phyloP scores from a whole-genome alignment of 1,139 yeast genomes.

The Yamadazyma siamensis region DNA sequence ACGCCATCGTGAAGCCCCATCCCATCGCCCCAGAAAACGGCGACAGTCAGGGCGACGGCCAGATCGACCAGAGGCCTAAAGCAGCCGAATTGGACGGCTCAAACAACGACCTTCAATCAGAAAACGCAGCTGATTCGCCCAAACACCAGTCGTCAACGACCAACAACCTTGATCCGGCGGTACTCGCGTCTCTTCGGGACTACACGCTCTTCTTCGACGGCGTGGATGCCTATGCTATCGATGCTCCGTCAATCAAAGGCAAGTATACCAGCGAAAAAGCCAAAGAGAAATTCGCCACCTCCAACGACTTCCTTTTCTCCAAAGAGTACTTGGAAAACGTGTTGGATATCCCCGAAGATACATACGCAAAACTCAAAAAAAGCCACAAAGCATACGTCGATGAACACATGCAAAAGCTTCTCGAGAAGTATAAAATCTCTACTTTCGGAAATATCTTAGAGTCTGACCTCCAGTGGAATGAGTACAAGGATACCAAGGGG shows the following conservation, averaged over 20 bases:
- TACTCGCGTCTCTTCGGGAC: constrained; percentile 21
- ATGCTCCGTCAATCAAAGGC: constrained; percentile 31
- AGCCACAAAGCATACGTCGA: constrained; percentile 32
- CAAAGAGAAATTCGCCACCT: constrained; percentile 24
- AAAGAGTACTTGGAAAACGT: constrained; percentile 39
- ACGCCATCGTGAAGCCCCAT: neutral
- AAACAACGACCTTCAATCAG: neutral
- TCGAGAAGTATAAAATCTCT: constrained; percentile 26
- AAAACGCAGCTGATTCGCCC: neutral
- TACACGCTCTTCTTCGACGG: constrained; percentile 30
- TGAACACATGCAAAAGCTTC: constrained; percentile 27
- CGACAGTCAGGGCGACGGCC: neutral
- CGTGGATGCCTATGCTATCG: constrained; percentile 25
- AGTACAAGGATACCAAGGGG: constrained; percentile 35
- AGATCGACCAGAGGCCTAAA: neutral
- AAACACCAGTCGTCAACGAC: neutral
- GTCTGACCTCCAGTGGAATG: constrained; percentile 34
- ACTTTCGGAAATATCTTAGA: constrained; percentile 39
- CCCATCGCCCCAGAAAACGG: neutral
- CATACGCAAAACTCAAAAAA: constrained; percentile 27
- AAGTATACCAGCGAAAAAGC: constrained; percentile 33
- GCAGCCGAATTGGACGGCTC: neutral
- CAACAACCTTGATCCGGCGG: neutral
- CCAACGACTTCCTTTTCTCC: constrained; percentile 28
- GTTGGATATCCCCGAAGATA: constrained; percentile 33